phyloP scores from a whole-genome alignment of 2,329 filamentous ascomycete species.

The Aplosporella prunicola region DNA sequence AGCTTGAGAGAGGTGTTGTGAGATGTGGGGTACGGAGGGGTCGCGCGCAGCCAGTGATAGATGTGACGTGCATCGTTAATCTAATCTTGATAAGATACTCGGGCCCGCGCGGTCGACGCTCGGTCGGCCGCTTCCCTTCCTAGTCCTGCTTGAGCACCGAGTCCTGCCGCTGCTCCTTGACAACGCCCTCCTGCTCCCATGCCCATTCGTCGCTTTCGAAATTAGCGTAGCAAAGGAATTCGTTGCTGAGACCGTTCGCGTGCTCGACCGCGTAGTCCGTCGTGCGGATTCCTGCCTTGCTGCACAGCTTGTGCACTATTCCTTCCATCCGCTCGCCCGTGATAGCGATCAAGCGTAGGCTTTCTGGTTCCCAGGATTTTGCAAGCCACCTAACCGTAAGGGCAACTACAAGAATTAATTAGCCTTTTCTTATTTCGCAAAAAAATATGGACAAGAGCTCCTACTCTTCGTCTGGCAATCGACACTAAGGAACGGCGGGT shows the following conservation, averaged over 20 bases:
- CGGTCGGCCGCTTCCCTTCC: too few relatives aligned
- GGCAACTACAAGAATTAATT: slow-evolving; percentile 43
- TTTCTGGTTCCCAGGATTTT: slow-evolving; percentile 34
- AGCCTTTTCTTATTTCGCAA: neutral
- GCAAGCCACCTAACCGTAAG: slow-evolving; percentile 67
- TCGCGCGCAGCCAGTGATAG: too few relatives aligned
- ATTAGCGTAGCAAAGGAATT: slow-evolving; percentile 72
- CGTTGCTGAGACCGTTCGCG: slow-evolving; percentile 65
- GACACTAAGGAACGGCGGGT: slow-evolving; percentile 70
- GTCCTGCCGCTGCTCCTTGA: too few relatives aligned
- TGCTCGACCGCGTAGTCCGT: slow-evolving; percentile 63
- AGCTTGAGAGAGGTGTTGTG: slow-evolving; percentile 1
- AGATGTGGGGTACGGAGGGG: slow-evolving; percentile 7
- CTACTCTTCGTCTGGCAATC: slow-evolving; percentile 72
- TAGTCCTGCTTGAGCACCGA: too few relatives aligned
- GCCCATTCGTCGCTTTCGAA: slow-evolving; percentile 52
- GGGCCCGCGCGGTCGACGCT: too few relatives aligned
- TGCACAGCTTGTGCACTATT: slow-evolving; percentile 58
- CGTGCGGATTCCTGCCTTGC: slow-evolving; percentile 49
- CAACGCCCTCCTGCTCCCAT: slow-evolving; percentile 16
- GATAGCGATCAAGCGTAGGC: slow-evolving; percentile 50
- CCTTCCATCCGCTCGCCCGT: slow-evolving; percentile 68
- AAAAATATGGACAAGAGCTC: neutral
- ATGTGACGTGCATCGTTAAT: too few relatives aligned
- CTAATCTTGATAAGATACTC: too few relatives aligned